Base-by-base conservation (phyloP, 768 basidiomycete species). In the Steccherinum ochraceum region DNA sequence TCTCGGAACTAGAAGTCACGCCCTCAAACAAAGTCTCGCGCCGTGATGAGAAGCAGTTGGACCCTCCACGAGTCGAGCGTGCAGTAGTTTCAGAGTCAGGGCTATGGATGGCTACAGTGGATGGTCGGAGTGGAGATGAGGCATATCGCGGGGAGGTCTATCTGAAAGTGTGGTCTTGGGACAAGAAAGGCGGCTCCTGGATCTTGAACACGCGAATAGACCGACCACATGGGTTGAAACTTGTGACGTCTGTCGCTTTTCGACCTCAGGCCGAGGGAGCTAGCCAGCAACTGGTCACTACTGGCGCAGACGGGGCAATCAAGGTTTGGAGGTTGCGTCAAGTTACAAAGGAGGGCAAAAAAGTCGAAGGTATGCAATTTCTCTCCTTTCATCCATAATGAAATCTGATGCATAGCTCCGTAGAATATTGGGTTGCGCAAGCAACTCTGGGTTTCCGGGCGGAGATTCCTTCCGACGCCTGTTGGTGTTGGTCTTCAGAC, bases 121-220 rank as follows among this genome's bases (percentile, higher is more conserved):
- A 99, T 67, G 67, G 70, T 24, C 78, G 93, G 49, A 76, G 81
- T 50, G 83, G 78, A 4, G 83, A 86, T 40, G 80, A 79, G 20
- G 73, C 71, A 12, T 83, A 83, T 67, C 81, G 74, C 55, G 71
- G 71, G 23, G 92, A 86, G 67, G 73, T 84, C 24, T 86, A 86
- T 63, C 75, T 99, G 50, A 98, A 98, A 70, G 68, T 97, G 26
- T 99, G 96, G 95, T 72, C 70, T 50, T 95, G 93, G 90, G 80
- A 85, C 61, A 72, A 69, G 40, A 81, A 77, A 55, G 69, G 73
- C 51, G 72, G 73, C 45, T 75, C 68, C 44, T 90, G 84, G 84
- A 72, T 70, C 61, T 76, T 98, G 60, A 93, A 93, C 65, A 94
- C 93, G 12, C 82, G 93, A 47, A 80, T 96, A 53, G 90, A 95